Evolutionary conservation across 768 basidiomycete genomes (phyloP).

Genomic region (Tricholoma saponaceum): DNA sequence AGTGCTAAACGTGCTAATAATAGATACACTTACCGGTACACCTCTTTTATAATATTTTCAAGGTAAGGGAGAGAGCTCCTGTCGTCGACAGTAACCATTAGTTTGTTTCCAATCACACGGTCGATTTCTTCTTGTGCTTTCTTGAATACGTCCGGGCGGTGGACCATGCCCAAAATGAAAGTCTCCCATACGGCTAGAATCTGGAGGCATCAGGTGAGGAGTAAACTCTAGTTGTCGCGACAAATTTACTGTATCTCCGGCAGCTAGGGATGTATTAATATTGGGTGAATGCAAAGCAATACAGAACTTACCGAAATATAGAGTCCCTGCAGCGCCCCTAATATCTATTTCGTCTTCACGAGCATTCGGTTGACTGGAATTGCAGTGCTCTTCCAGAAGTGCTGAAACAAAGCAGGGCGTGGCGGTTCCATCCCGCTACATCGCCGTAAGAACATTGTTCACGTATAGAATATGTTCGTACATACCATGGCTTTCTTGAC

Average conservation of each 20-base stretch:
- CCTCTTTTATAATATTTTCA: constrained; percentile 39
- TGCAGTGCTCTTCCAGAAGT: constrained; percentile 36
- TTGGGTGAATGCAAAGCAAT: not conserved
- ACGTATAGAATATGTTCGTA: not conserved
- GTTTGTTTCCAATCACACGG: constrained; percentile 32
- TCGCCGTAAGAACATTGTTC: constrained; percentile 2
- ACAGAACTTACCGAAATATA: constrained; percentile 35
- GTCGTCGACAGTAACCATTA: constrained; percentile 42
- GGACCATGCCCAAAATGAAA: constrained; percentile 47
- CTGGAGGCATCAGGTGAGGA: constrained; percentile 48
- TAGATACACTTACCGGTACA: constrained; percentile 29
- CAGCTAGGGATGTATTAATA: constrained; percentile 17
- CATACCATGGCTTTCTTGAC: constrained; percentile 47
- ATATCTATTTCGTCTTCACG: constrained; percentile 33
- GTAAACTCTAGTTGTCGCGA: not conserved
- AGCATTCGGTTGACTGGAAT: constrained; percentile 19
- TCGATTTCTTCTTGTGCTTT: constrained; percentile 49
- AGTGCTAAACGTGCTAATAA: not conserved
- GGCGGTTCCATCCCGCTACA: constrained; percentile 37
- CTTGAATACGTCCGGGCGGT: constrained; percentile 41
- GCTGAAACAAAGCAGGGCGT: constrained; percentile 41
- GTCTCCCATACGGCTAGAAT: constrained; percentile 16
- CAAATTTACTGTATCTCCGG: constrained; percentile 26
- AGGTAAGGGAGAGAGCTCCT: constrained; percentile 38
- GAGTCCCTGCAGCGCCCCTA: constrained; percentile 45